Base-by-base conservation (phyloP, 169 alveolate genomes). In the Eimeria tenella region DNA sequence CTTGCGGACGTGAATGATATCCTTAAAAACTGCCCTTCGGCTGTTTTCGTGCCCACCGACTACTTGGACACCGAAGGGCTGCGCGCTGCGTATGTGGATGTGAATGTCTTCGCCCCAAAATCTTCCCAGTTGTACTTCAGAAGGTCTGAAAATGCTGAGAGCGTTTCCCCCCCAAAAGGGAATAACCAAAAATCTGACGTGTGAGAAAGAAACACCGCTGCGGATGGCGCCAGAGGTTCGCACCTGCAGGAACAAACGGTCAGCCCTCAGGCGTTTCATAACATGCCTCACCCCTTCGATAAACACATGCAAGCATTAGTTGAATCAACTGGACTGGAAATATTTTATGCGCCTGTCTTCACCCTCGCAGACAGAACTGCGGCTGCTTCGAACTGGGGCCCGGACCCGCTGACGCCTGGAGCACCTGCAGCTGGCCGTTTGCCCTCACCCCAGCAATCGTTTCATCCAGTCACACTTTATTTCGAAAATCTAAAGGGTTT, bases 331-430 rank as follows among this genome's bases (percentile, higher is more conserved):
- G 84, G 49, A 74, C 52, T 74, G 73, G 71, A 6, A 79, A 11
- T 7, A n/a, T 50, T 5, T 56, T 23, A 15, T 55, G 23, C 9
- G 53, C 13, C n/a, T 53, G 88, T 56, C 70, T 79, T 79, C 88
- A 49, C 70, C 13, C 56, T 63, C 88, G 70, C 10, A 79, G 73
- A 23, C 21, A 55, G 71, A 50, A 50, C n/a, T 5, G 84, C 63
- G 10, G 84, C n/a, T 19, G 63, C 84, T 31, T 74, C 71, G 6
- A 42, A 13, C 71, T 56, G 65, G 88, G 88, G 70, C 88, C 71
- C 55, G 70, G 88, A 68, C 19, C 88, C 88, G 88, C 88, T 79
- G 88, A 55, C 88, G 88, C 73, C 88, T 79, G 88, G 70, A 17
- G 88, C 88, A 79, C 88, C 88, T 79, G 4, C 42, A 31, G 42